Evolutionary conservation across 2,329 filamentous ascomycete genomes (phyloP), one percentile per base, ranked within the genome.

Genomic region (Colletotrichum caudatum): DNA sequence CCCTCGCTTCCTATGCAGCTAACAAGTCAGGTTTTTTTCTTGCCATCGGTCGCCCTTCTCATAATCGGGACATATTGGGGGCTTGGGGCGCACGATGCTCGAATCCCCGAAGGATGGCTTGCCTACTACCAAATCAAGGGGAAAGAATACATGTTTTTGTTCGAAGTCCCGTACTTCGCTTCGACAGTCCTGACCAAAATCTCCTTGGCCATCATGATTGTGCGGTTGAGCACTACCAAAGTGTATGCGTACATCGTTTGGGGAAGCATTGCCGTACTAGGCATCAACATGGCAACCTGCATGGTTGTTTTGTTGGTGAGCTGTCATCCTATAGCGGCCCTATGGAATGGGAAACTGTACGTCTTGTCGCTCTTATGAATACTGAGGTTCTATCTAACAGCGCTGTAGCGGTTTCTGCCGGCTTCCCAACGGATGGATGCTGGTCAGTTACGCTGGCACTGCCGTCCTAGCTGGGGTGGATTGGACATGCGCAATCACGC

Each of bases 401-500:
- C 5, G 7, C 7, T 62, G 1, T 8, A 51, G 59, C 4, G 59
- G 59, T 7, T 39, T 39, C 18, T 62, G 59, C 20, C 29, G 59
- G 20, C 51, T 51, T 3, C n/a, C n/a, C n/a, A 12, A 50, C 8
- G 50, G 62, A 8, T 46, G 62, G 50, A 33, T 56, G 20, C 8
- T 33, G 16, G 39, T 74, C 53, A 74, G 72, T 63, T 72, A 73
- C 51, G 48, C 59, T 12, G 73, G 73, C 8, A 73, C 76, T 0
- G 59, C 72, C 2, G 69, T 76, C 2, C 74, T 76, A 14, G 75
- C 76, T 0, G 61, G 74, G 1, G 71, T 75, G 0, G 78, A 79
- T 56, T 78, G 77, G 76, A 69, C 74, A 0, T 78, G 74, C 60
- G 77, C 76, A 11, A 75, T 75, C 14, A 76, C 75, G 4, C 78